Base-by-base conservation (phyloP, 108 stramenopile species). In the Cyclotella kingstonii region DNA sequence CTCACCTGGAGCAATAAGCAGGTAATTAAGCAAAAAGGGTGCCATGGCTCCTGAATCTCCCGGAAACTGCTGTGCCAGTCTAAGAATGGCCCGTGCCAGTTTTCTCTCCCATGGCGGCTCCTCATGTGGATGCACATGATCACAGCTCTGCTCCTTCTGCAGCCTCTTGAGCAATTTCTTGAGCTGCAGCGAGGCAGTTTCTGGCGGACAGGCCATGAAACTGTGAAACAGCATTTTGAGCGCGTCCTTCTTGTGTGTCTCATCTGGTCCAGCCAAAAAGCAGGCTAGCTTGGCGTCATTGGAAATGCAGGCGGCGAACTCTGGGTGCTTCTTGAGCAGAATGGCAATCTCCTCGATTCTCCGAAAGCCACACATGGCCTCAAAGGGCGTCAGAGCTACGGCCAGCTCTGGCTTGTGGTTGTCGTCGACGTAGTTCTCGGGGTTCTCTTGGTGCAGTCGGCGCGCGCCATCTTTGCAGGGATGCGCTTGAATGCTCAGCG, bases 331-430 rank as follows among this genome's bases (percentile, higher is more conserved):
- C 43, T 86, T 79, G 25, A 95, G 63, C 39, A 83, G 63, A 11
- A 77, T 58, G 6, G 86, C 70, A 62, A 95, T 88, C 45, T 93
- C 91, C 54, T 82, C 74, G n/a, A 95, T 40, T 6, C 77, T 80
- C 34, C 95, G 94, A 63, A 98, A 98, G n/a, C 95, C 95, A 73
- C 91, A 91, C 91, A 98, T 90, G 44, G 91, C 97, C 68, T 96
- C 93, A 54, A 99, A 96, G 52, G 79, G 73, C n/a, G 94, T 96
- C 38, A 99, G 60, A 1, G 98, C 97, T 54, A 97, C 92, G 45
- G 96, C 98, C 94, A 99, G 95, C 80, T 99, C 99, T 0, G 99
- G 99, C 66, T 99, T 99, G 84, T 99, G 99, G 74, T 98, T 98
- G 34, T 86, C 73, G 65, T 98, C 97, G 41, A 89, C 90, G 76